Base-by-base conservation (phyloP, 2,329 filamentous ascomycete species). In the Cytospora paraplurivora region DNA sequence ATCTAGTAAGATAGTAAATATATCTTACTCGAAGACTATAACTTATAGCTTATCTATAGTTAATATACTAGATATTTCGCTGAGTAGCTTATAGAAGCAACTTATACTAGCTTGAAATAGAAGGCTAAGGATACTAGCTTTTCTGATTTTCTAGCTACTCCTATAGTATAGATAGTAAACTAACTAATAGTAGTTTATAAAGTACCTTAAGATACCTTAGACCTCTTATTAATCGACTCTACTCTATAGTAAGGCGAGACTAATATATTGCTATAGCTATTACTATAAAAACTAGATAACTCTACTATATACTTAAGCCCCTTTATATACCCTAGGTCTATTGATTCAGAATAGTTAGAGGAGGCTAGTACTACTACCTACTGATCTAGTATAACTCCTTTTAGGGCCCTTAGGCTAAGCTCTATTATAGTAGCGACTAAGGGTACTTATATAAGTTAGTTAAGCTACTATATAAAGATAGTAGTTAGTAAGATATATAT, bases 151-250 rank as follows among this genome's bases (percentile, higher is more conserved):
- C n/a, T 5, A 12, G n/a, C 34, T 54, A 11, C 52, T 34, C n/a
- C 34, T 19, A 54, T 38, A 19, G 13, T 38, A 19, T 15, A 44
- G 3, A 10, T n/a, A 10, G 5, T 5, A 1, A 11, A 44, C 17
- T 19, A 11, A 17, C 17, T 44, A 10, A 8, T 7, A 7, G 41
- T 3, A 7, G 7, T 8, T n/a, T 2, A 7, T 44, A 10, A 44
- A 44, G 17, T 17, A n/a, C 10, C 17, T 7, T n/a, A 3, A n/a
- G 13, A 8, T n/a, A 44, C 17, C 15, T 37, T 54, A 12, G 34
- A 54, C 27, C 52, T 54, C 17, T 54, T 33, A n/a, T 7, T 54
- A 13, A 37, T 54, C n/a, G n/a, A 54, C 52, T 33, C 34, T 21
- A 19, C 10, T 13, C 37, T 54, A 35, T 4, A 37, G 10, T 7